Evolutionary conservation across 768 basidiomycete genomes (phyloP), one percentile per base, ranked within the genome.

Genomic region (Tulasnella sp.): DNA sequence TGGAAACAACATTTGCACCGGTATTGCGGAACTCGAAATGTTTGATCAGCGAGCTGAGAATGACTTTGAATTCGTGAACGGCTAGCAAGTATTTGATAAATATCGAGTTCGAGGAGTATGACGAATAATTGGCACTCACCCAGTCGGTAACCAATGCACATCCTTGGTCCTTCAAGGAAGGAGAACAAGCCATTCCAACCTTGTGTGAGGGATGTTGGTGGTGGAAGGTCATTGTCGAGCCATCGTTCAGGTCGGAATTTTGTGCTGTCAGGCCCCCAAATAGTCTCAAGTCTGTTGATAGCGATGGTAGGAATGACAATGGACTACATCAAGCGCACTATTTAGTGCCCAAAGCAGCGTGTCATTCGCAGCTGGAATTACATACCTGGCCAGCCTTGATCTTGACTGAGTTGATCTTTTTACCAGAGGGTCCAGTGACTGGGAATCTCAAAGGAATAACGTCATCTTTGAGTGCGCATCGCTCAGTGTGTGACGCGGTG

Each of bases 161-260:
- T 67, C 19, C 70, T 55, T 10, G 69, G 69, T 3, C 71, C 71
- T 53, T 70, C 70, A 51, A 63, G 63, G 60, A 72, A 72, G 27
- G 70, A 61, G 12, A 65, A 57, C 10, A 68, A 54, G 13, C 63
- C 63, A 44, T 63, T 64, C 65, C 67, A 70, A 10, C 70, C 70
- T 20, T 10, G 42, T 32, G 67, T 65, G 13, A 67, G 60, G 16
- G 62, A 56, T 28, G 24, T 58, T 51, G 16, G 60, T 53, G 15
- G 64, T 24, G 51, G 49, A 15, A 52, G 25, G n/a, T n/a, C 42
- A 20, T 37, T 35, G 7, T 41, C 32, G 15, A 55, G 34, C 70
- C 69, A 73, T 6, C 70, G 67, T 40, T 64, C 64, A 20, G 71
- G 71, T 15, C 62, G 57, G 61, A 70, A 73, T 10, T 44, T 49